Evolutionary conservation across 495 filamentous ascomycete genomes (phyloP).

Genomic region (Cudoniella acicularis): DNA sequence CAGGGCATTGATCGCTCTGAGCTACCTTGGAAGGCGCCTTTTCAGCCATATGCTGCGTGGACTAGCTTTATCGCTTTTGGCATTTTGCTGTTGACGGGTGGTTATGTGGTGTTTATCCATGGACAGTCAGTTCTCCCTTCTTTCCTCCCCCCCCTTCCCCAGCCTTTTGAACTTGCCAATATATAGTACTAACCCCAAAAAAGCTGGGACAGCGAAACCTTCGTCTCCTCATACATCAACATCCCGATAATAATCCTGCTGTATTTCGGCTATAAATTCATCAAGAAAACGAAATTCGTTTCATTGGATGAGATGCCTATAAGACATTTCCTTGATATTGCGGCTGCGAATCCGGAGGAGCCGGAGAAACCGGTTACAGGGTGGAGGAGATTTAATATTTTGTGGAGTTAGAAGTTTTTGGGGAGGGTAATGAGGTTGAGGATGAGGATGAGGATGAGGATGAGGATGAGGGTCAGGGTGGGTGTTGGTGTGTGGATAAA

Average conservation of each 20-base stretch:
- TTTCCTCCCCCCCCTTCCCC: background rate
- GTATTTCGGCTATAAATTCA: constrained; percentile 53
- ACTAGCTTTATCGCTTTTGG: constrained; percentile 53
- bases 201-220: constrained; percentile 35
- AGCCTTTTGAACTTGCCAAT: background rate
- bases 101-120: constrained; percentile 19
- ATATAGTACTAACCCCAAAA: background rate
- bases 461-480: no score
- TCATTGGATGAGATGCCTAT: constrained; percentile 21
- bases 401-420: constrained; percentile 22
- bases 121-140: constrained; percentile 12
- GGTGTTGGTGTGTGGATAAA: no score
- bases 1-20: constrained; percentile 52
- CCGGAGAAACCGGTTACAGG: constrained; percentile 10
- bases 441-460: no score
- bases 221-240: constrained; percentile 58
- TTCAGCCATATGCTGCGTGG: constrained; percentile 62
- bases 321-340: constrained; percentile 21
- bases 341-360: constrained; percentile 20
- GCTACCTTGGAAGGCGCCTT: constrained; percentile 54
- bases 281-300: constrained; percentile 36
- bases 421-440: no score
- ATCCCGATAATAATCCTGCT: constrained; percentile 53
- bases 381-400: constrained; percentile 17
- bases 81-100: constrained; percentile 30